Percentiles rank a stretch among this genome's conserved stretches.
phyloP scores from a whole-genome alignment of 306 rosid genomes.

The Malus domestica region ASM211411v1 NC_041802.1:9442501-9443000 shows the following conservation, averaged over 20 bases:
- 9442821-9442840: not conserved
- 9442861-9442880: not conserved
- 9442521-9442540: not conserved
- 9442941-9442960: not conserved
- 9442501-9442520: not conserved
- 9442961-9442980: not conserved
- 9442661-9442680: not conserved
- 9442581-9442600: not conserved
- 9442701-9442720: not conserved
- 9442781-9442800: not conserved
- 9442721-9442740: not conserved
- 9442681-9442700: not conserved
- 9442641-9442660: not conserved
- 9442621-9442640: not conserved
- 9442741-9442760: not conserved
- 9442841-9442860: conserved; percentile 9
- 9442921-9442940: not conserved
- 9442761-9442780: not conserved
- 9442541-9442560: not conserved
- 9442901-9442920: not conserved
- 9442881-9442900: not conserved
- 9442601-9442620: not conserved
- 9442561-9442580: not conserved
- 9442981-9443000: not conserved
- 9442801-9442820: not conserved